A percentile compares a stretch with the other conserved stretches of the same genome.
Conservation (phyloP, 495 filamentous ascomycete genomes). For the Rostrohypoxylon terebratum region DNA sequence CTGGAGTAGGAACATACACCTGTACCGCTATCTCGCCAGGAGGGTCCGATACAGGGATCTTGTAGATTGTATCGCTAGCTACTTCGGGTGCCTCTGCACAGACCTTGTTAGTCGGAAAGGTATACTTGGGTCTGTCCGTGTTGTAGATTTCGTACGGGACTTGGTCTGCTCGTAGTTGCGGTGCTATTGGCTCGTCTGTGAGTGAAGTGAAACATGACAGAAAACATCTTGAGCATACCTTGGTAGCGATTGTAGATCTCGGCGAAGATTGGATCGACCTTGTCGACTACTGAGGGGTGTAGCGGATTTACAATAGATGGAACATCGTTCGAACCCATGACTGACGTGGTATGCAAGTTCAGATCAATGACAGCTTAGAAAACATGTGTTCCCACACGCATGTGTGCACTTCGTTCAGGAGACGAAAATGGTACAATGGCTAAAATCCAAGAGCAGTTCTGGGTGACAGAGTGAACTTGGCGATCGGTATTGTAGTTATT, state of each 20-base stretch:
- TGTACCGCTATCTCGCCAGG: slow-evolving; percentile 51
- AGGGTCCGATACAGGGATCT: slow-evolving; percentile 50
- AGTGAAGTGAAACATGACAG: slow-evolving; percentile 14
- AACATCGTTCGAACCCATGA: slow-evolving; percentile 45
- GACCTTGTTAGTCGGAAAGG: slow-evolving; percentile 48
- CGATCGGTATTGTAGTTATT: slow-evolving; percentile 2
- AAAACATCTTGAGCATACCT: slow-evolving; percentile 38
- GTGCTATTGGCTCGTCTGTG: slow-evolving; percentile 19
- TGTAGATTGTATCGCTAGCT: slow-evolving; percentile 48
- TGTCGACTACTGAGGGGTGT: slow-evolving; percentile 49
- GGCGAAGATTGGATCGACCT: slow-evolving; percentile 49
- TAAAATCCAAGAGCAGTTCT: not conserved
- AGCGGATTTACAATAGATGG: slow-evolving; percentile 47
- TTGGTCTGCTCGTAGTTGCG: slow-evolving; percentile 50
- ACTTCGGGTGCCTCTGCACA: slow-evolving; percentile 45
- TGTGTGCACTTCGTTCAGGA: slow-evolving; percentile 9
- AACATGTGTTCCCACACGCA: slow-evolving; percentile 4
- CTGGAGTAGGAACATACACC: slow-evolving; percentile 50
- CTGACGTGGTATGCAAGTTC: slow-evolving; percentile 17
- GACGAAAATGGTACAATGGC: not conserved
- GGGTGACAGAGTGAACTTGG: not conserved
- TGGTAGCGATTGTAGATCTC: slow-evolving; percentile 54
- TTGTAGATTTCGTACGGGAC: slow-evolving; percentile 55
- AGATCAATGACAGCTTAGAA: slow-evolving; percentile 14
- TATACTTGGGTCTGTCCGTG: slow-evolving; percentile 48